phyloP scores from a whole-genome alignment of 2,329 filamentous ascomycete genomes.

The Berkeleyomyces rouxiae region DNA sequence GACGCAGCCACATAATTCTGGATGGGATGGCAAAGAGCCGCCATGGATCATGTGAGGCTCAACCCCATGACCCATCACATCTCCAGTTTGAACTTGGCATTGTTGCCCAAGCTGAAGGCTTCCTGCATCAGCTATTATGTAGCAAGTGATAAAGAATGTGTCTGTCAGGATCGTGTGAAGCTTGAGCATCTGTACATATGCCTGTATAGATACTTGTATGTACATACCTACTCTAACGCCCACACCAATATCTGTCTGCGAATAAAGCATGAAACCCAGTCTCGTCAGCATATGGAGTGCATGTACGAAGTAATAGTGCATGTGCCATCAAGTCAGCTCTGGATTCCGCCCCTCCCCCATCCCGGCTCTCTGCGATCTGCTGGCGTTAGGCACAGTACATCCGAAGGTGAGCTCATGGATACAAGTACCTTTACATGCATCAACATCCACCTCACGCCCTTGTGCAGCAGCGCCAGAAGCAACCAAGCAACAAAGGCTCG shows the following conservation, averaged over 20 bases:
- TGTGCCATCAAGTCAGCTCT: neutral
- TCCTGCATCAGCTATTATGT: neutral
- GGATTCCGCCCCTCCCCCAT: neutral
- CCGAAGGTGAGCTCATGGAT: no score
- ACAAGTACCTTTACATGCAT: no score
- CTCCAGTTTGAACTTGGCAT: neutral
- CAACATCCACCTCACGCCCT: no score
- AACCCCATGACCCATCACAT: neutral
- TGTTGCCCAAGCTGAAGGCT: slow-evolving; percentile 1
- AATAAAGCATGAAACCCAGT: neutral
- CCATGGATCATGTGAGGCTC: neutral
- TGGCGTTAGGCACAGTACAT: no score
- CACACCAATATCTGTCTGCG: neutral
- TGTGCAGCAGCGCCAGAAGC: no score
- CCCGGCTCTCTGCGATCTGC: neutral
- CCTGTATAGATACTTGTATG: neutral
- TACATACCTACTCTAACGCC: neutral
- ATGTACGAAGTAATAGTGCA: neutral
- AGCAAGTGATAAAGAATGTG: neutral
- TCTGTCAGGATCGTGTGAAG: neutral
- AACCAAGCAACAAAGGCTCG: neutral
- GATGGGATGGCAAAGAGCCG: neutral
- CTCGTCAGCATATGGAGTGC: neutral
- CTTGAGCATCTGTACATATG: no score
- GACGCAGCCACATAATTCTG: no score